Conservation (phyloP, 2,329 filamentous ascomycete species). For the Bipolaris victoriae region DNA sequence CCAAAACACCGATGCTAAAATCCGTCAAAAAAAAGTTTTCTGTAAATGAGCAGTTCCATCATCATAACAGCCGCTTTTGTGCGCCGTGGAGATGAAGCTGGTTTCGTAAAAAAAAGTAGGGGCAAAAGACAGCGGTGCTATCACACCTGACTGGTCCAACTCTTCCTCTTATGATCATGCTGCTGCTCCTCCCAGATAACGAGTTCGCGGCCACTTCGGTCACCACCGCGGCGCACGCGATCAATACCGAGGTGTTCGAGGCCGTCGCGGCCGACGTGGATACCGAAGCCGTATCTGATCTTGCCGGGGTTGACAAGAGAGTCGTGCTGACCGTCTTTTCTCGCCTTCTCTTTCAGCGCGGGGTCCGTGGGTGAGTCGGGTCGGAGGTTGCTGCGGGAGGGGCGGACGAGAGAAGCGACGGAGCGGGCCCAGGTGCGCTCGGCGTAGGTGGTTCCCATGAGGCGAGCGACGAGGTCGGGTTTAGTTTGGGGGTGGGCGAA, state of each 20-base stretch:
- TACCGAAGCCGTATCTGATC: constrained; percentile 61
- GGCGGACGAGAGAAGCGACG: constrained; percentile 38
- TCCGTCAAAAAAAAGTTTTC: not conserved
- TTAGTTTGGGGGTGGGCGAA: constrained; percentile 74
- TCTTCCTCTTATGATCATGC: constrained; percentile 31
- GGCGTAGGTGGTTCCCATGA: constrained; percentile 65
- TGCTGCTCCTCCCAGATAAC: constrained; percentile 48
- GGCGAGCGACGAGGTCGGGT: constrained; percentile 69
- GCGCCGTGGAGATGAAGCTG: too few species aligned
- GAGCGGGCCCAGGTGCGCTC: constrained; percentile 44
- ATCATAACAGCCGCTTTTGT: not conserved
- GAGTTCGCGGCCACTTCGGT: constrained; percentile 41
- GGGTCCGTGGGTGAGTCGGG: constrained; percentile 31
- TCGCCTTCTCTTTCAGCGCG: constrained; percentile 22
- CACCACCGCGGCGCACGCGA: constrained; percentile 53
- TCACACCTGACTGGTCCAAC: constrained; percentile 28
- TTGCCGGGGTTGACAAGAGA: constrained; percentile 39
- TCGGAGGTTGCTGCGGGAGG: constrained; percentile 36
- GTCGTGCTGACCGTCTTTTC: constrained; percentile 17
- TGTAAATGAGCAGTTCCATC: not conserved
- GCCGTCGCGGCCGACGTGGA: constrained; percentile 64
- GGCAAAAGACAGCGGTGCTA: too few species aligned
- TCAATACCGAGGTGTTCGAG: constrained; percentile 66
- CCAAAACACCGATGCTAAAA: constrained; percentile 10
- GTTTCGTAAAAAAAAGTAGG: not conserved